Base-by-base conservation (phyloP, 1,284 basidiomycete genomes). In the Microbotryum violaceum region DNA sequence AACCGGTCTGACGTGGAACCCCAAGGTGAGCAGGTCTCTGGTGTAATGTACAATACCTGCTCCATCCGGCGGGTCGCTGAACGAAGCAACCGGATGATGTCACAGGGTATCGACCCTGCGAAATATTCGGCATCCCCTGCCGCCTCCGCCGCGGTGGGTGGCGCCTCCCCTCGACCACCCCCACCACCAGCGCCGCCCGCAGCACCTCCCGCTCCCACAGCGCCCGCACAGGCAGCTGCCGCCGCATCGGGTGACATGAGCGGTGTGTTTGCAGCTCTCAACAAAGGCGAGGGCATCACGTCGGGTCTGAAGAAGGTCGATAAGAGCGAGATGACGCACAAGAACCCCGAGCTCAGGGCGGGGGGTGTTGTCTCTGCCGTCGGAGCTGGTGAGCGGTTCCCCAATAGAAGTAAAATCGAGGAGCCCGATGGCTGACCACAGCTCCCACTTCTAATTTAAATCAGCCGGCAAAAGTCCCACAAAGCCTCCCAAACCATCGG, bases 271-370 rank as follows among this genome's bases (percentile, higher is more conserved):
- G 88, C 89, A 1, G 84, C 91, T 65, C 79, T 99, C 57, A 97
- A 97, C 75, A 83, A 87, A 61, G 94, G 96, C 16, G 88, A 85
- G 63, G 85, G 87, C 18, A 86, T 98, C 59, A 97, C 94, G 9
- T 89, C 88, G 71, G 85, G 88, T 8, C 76, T 99, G 69, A 85
- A 88, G 70, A 97, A 96, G 76, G 96, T 99, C 21, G 91, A 96
- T 75, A 85, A 86, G 77, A 93, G 88, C 70, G 86, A 97, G 76
- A 94, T 94, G 92, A 97, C 92, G 8, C 96, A 99, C 80, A 97
- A 99, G 82, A 98, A 99, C 73, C 94, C 96, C 0, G 81, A 84
- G 18, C 77, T 99, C 49, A 80, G 92, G 47, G 82, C 83, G 5
- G 77, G 83, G 27, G 81, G 81, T 60, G 78, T 79, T 20, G 89